Percentiles rank a stretch among this genome's conserved stretches.
phyloP scores from a whole-genome alignment of 257 asterid genomes.

The Solanum virginianum region DNA sequence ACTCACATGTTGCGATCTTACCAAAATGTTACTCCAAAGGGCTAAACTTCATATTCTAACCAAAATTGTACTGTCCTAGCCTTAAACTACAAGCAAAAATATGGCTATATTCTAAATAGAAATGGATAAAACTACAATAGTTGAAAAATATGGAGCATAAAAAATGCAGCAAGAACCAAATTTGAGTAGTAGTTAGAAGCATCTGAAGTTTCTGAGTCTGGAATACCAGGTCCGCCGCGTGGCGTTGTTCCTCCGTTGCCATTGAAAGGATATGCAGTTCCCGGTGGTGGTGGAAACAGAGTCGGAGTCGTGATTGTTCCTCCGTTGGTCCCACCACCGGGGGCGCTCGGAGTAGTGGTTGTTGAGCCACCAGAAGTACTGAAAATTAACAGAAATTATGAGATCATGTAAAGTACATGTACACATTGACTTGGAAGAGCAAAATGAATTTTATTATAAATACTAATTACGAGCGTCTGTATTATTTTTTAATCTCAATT shows the following conservation, averaged over 20 bases:
- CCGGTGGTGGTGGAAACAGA: slow-evolving; percentile 27
- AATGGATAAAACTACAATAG: background rate
- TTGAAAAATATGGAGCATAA: slow-evolving; percentile 13
- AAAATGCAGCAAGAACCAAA: background rate
- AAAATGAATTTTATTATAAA: no score
- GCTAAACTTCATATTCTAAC: slow-evolving; percentile 6
- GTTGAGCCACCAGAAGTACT: slow-evolving; percentile 46
- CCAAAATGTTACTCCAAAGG: background rate
- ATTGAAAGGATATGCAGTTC: slow-evolving; percentile 14
- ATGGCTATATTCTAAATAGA: background rate
- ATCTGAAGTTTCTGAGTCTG: slow-evolving; percentile 14
- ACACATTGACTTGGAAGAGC: no score
- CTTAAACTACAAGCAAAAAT: background rate
- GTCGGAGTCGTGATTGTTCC: slow-evolving; percentile 16
- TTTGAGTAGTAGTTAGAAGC: slow-evolving; percentile 4
- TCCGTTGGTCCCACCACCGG: slow-evolving; percentile 1
- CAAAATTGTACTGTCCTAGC: slow-evolving; percentile 35
- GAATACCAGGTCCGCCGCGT: slow-evolving; percentile 16
- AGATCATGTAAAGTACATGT: no score
- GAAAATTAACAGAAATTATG: slow-evolving; percentile 1
- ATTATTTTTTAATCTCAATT: no score
- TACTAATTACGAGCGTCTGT: no score
- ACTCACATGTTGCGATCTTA: background rate
- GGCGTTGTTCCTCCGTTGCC: slow-evolving; percentile 33
- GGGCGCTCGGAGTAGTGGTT: background rate